Percentiles rank a stretch among this genome's conserved stretches.
phyloP scores from a whole-genome alignment of 2,329 filamentous ascomycete genomes.

The Stagonosporopsis tanaceti region DNA sequence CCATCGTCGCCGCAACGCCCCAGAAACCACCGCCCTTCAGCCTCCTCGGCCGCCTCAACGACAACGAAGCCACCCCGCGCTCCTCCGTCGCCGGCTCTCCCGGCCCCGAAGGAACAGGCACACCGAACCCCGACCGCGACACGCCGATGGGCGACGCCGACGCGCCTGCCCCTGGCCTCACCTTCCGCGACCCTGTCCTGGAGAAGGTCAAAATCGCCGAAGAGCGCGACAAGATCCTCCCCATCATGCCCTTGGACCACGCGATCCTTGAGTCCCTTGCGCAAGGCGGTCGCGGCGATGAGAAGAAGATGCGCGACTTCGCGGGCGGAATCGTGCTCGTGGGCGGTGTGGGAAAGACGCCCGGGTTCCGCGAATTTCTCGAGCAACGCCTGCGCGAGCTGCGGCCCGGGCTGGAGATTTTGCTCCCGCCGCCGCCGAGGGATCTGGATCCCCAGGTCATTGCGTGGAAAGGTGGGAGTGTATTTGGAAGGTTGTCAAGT shows the following conservation, averaged over 20 bases:
- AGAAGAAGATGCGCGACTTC: conserved; percentile 91
- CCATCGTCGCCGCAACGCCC: conserved; percentile 61
- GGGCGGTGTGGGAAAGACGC: conserved; percentile 53
- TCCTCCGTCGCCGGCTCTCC: conserved; percentile 90
- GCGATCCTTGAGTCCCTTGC: conserved; percentile 90
- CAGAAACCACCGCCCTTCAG: conserved; percentile 69
- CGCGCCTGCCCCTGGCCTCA: conserved; percentile 33
- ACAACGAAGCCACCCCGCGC: conserved; percentile 77
- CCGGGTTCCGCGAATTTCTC: conserved; percentile 80
- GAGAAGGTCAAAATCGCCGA: conserved; percentile 62
- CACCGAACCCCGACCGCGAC: conserved; percentile 64
- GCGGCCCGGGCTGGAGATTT: conserved; percentile 66
- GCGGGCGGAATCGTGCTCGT: conserved; percentile 54
- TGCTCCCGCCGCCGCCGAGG: conserved; percentile 75
- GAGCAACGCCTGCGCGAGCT: conserved; percentile 81
- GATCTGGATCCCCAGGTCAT: conserved; percentile 98
- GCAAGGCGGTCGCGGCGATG: conserved; percentile 85
- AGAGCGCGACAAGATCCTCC: conserved; percentile 81
- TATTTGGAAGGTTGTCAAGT: conserved; percentile 85
- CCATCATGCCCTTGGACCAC: conserved; percentile 82
- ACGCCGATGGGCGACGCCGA: conserved; percentile 55
- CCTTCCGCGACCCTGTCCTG: conserved; percentile 55
- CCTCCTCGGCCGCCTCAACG: conserved; percentile 72
- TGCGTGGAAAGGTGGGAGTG: conserved; percentile 95
- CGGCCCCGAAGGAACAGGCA: conserved; percentile 81